Base-by-base conservation (phyloP, 805 yeast genomes). In the Nematodospora valgi region DNA sequence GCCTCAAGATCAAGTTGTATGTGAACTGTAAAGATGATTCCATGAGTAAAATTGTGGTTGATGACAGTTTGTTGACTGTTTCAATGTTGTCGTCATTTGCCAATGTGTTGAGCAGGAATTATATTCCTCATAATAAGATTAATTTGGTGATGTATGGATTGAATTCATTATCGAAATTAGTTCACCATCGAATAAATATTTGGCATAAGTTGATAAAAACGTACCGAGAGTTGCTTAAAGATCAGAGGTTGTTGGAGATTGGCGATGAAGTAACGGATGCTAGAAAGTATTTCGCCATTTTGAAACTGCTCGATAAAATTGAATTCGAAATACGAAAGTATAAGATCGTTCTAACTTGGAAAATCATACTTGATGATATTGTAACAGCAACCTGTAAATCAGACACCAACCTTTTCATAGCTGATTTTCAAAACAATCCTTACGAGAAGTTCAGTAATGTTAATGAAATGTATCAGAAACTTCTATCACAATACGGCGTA, bases 131-230 rank as follows among this genome's bases (percentile, higher is more conserved):
- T 19, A 26, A 35, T 13, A 58, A 60, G 32, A 40, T 65, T 21
- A 56, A 56, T 37, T 44, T 54, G 32, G 34, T 64, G 1, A 45
- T 65, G 46, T 58, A 49, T 40, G 52, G 62, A 6, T 48, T 62
- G 30, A 56, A 60, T 32, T 51, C 63, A 4, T 43, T 66, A n/a
- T 49, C 70, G 2, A 41, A 34, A 4, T 31, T 51, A 12, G 43
- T 56, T 13, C 51, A 51, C 32, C 30, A 39, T 18, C 41, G 67
- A 22, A 46, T 56, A 1, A 40, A 51, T 3, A 35, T 44, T 3
- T 27, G 60, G 26, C 37, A 45, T 29, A 46, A 49, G 22, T 34
- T 63, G 8, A 38, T 61, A 6, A 28, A 41, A 19, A 47, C 41
- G 34, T 52, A 49, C 37, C 19, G 39, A 2, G 24, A 24, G 6